phyloP scores from a whole-genome alignment of 306 rosid species.

The Cicer chorassanicum region DNA sequence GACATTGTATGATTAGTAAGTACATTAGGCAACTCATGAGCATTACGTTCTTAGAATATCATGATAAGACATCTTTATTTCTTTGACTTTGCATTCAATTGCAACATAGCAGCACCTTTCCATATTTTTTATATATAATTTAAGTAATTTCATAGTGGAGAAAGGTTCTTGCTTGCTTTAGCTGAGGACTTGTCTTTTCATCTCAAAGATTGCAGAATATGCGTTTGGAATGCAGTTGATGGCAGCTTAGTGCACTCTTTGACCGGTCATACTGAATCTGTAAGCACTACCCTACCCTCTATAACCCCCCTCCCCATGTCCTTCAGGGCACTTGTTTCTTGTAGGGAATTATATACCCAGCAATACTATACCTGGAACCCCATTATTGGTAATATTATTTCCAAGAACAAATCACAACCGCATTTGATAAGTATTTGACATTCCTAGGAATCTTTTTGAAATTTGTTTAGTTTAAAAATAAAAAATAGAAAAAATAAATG shows the following conservation, averaged over 20 bases:
- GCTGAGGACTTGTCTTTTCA: slow-evolving; percentile 38
- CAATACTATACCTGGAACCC: no score
- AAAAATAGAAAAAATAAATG: not conserved
- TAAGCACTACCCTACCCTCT: slow-evolving; percentile 38
- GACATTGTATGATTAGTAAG: slow-evolving; percentile 22
- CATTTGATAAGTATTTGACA: not conserved
- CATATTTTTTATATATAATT: slow-evolving; percentile 30
- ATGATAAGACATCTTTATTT: slow-evolving; percentile 21
- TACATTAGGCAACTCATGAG: slow-evolving; percentile 6
- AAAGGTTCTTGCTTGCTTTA: slow-evolving; percentile 30
- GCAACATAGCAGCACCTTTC: slow-evolving; percentile 1
- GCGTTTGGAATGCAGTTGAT: slow-evolving; percentile 96
- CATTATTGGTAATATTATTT: not conserved
- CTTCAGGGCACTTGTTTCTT: not conserved
- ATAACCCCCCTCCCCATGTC: not conserved
- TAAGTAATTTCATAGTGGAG: slow-evolving; percentile 32
- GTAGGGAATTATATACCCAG: no score
- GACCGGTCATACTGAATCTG: slow-evolving; percentile 88
- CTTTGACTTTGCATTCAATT: slow-evolving; percentile 38
- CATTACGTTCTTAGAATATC: slow-evolving; percentile 11
- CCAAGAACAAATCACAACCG: not conserved
- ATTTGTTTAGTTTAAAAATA: not conserved
- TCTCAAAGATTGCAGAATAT: slow-evolving; percentile 87
- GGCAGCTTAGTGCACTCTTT: slow-evolving; percentile 94
- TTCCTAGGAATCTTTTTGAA: not conserved